Percentiles rank a stretch among this genome's conserved stretches.
Evolutionary conservation across 208 protist genomes (phyloP).

Genomic region (Phytomonas sp.): DNA sequence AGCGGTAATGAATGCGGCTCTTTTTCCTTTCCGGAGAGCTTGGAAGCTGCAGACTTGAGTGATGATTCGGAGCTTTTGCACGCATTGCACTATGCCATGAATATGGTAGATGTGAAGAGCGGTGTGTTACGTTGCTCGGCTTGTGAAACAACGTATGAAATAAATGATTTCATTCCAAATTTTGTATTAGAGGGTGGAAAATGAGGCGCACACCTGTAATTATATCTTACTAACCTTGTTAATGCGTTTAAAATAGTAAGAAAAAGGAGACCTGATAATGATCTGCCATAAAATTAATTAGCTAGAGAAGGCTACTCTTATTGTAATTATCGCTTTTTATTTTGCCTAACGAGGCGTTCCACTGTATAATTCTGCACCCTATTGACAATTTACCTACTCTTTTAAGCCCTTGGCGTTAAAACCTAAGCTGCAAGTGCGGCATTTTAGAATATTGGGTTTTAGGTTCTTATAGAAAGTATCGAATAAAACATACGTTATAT

Average conservation of each 20-base stretch:
- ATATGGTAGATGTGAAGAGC: conserved; percentile 60
- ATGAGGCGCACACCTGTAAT: conserved; percentile 6
- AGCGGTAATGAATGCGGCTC: conserved; percentile 5
- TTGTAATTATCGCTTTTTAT: conserved; percentile 4
- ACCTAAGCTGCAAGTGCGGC: not conserved
- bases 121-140: conserved; percentile 54
- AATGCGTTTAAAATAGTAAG: conserved; percentile 6
- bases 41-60: conserved; percentile 49
- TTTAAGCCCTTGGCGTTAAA: not conserved
- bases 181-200: conserved; percentile 49
- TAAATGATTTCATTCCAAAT: conserved; percentile 84
- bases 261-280: not conserved
- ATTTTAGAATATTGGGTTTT: not conserved
- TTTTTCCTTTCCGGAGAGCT: conserved; percentile 28
- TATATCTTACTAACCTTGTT: not conserved
- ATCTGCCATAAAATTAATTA: not conserved
- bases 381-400: conserved; percentile 7
- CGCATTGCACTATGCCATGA: conserved; percentile 55
- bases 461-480: not conserved
- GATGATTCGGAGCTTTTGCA: conserved; percentile 48
- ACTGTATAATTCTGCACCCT: not conserved
- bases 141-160: conserved; percentile 53
- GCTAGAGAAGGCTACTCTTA: too few species aligned
- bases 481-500: not conserved
- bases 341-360: not conserved